phyloP scores from a whole-genome alignment of 106 monocot genomes.

The Xerophyta viscosa region DNA sequence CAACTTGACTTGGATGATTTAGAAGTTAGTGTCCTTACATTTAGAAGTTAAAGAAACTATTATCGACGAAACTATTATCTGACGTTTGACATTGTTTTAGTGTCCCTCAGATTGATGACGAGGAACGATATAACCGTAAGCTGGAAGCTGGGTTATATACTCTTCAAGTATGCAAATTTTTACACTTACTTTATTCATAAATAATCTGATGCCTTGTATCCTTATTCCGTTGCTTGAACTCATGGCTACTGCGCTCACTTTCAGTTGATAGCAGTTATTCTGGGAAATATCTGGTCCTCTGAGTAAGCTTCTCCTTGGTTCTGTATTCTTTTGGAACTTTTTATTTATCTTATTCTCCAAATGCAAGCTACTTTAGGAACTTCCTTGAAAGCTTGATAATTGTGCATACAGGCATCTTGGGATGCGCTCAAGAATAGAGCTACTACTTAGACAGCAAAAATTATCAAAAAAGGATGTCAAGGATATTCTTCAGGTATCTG shows the following conservation, averaged over 20 bases:
- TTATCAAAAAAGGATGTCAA: constrained; percentile 78
- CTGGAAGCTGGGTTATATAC: constrained; percentile 96
- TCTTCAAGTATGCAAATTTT: constrained; percentile 52
- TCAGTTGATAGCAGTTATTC: constrained; percentile 81
- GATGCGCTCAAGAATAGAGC: constrained; percentile 79
- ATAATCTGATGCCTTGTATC: not conserved
- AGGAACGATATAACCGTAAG: constrained; percentile 82
- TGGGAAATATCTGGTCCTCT: constrained; percentile 91
- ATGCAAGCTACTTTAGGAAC: not conserved
- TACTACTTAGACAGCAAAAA: constrained; percentile 80
- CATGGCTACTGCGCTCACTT: constrained; percentile 4
- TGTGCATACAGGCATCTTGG: constrained; percentile 43
- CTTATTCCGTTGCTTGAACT: not conserved
- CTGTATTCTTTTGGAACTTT: not conserved
- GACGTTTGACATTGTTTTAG: not conserved
- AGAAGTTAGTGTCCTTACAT: constrained; percentile 42
- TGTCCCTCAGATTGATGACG: constrained; percentile 78
- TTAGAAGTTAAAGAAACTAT: not conserved
- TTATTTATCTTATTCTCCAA: not conserved
- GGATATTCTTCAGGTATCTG: constrained; percentile 63
- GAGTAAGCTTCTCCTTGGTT: constrained; percentile 48
- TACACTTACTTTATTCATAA: constrained; percentile 3
- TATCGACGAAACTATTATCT: too few relatives aligned
- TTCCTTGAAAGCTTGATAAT: not conserved
- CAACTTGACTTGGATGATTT: constrained; percentile 81